These are phyloP conservation scores for Pezicula radicicola DNA, from an alignment of 2,329 filamentous ascomycete genomes.

Conservation along the genomic window DNA sequence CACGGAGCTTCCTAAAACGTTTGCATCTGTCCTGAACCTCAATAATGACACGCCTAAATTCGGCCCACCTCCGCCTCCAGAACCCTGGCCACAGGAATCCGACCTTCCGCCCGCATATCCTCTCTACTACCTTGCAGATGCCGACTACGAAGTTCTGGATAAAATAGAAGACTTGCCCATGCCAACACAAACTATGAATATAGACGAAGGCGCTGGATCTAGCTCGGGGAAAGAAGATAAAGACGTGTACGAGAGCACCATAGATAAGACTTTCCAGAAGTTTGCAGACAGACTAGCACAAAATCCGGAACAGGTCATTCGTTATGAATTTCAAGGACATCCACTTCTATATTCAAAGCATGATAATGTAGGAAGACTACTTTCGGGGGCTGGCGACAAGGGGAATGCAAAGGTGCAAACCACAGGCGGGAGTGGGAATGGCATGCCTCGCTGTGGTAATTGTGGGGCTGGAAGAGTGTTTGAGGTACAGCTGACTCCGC, in stretches of 20 bases:
- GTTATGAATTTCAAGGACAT: conserved; percentile 72
- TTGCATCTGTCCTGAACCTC: conserved; percentile 74
- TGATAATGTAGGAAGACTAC: conserved; percentile 68
- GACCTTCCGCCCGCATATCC: conserved; percentile 71
- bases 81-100: conserved; percentile 73
- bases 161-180: conserved; percentile 46
- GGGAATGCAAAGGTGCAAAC: conserved; percentile 19
- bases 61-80: conserved; percentile 39
- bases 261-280: conserved; percentile 75
- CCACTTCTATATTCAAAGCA: conserved; percentile 78
- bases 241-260: conserved; percentile 68
- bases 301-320: conserved; percentile 79
- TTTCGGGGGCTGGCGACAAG: conserved; percentile 32
- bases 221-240: conserved; percentile 57
- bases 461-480: conserved; percentile 78
- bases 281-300: conserved; percentile 76
- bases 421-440: conserved; percentile 27
- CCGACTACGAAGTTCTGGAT: conserved; percentile 87
- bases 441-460: conserved; percentile 71
- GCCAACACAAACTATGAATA: conserved; percentile 44
- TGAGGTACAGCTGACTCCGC: conserved; percentile 88
- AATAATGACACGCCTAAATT: conserved; percentile 47
- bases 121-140: conserved; percentile 75
- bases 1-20: conserved; percentile 52
- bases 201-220: conserved; percentile 38